phyloP scores from a whole-genome alignment of 2,329 filamentous ascomycete species.

The Penicillium verrucosum region DNA sequence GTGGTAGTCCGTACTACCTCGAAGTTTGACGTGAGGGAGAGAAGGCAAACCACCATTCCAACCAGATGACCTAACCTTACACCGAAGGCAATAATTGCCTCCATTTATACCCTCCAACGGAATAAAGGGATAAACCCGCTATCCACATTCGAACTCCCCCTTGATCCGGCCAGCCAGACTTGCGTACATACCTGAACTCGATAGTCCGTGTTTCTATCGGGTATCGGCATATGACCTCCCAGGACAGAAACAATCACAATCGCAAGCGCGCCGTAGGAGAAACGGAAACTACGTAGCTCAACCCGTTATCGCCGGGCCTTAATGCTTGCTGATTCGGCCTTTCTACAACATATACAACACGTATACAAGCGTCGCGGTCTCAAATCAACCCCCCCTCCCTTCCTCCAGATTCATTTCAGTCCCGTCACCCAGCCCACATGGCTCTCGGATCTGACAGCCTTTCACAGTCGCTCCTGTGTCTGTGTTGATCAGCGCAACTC shows the following conservation, averaged over 20 bases:
- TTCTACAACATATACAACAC: background rate
- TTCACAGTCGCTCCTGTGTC: background rate
- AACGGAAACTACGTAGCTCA: background rate
- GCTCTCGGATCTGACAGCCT: background rate
- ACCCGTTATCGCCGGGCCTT: background rate
- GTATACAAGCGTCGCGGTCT: background rate
- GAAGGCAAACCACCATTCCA: slow-evolving; percentile 2
- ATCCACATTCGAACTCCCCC: background rate
- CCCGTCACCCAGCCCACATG: background rate
- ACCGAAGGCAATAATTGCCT: background rate
- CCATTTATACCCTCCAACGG: background rate
- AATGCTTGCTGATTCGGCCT: background rate
- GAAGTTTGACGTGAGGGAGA: slow-evolving; percentile 5
- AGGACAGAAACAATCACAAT: background rate
- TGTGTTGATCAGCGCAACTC: background rate
- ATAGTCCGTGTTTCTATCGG: background rate
- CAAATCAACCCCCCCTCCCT: background rate
- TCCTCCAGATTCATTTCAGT: background rate
- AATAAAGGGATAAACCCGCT: slow-evolving; percentile 1
- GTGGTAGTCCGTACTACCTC: background rate
- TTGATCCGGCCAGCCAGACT: background rate
- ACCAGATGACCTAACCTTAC: background rate
- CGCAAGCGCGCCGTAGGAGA: background rate
- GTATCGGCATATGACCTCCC: slow-evolving; percentile 2
- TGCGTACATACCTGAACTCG: background rate